phyloP scores from a whole-genome alignment of 441 rosid species.

The Populus trichocarpa region DNA sequence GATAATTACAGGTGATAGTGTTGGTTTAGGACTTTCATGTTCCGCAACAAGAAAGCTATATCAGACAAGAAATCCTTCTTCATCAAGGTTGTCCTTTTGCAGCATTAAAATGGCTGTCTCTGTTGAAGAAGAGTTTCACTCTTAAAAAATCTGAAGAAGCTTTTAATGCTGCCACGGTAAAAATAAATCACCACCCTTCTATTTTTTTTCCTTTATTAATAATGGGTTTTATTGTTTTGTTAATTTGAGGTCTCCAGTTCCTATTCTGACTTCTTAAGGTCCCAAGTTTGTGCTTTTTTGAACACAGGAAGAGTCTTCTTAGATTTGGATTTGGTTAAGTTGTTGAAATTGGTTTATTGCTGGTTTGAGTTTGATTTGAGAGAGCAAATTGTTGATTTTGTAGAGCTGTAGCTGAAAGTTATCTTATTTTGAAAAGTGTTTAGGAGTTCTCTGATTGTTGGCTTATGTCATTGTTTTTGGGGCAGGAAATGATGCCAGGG shows the following conservation, averaged over 20 bases:
- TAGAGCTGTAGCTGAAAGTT: not conserved
- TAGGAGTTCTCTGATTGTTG: not conserved
- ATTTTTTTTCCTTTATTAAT: not conserved
- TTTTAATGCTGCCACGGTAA: slow-evolving; percentile 74
- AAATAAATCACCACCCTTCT: not conserved
- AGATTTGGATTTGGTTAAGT: not conserved
- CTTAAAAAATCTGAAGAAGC: slow-evolving; percentile 87
- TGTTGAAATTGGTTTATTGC: not conserved
- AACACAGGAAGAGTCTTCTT: not conserved
- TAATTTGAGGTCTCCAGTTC: not conserved
- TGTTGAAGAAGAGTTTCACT: slow-evolving; percentile 62
- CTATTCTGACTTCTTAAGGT: not conserved
- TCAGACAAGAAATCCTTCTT: slow-evolving; percentile 19
- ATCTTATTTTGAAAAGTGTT: not conserved
- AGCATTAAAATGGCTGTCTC: slow-evolving; percentile 69
- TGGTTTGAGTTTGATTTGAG: not conserved
- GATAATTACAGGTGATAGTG: slow-evolving; percentile 50
- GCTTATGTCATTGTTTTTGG: not conserved
- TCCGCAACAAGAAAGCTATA: slow-evolving; percentile 37
- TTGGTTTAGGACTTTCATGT: slow-evolving; percentile 49
- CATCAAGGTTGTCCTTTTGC: slow-evolving; percentile 37
- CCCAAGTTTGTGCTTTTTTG: no score
- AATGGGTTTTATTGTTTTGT: not conserved
- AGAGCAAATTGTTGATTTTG: not conserved
- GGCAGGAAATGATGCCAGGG: slow-evolving; percentile 91